A percentile compares a stretch with the other conserved stretches of the same genome.
These are phyloP conservation scores for Rhizopus delemar DNA, from an alignment of 371 early-diverging fungal species.

Conservation along the genomic window DNA sequence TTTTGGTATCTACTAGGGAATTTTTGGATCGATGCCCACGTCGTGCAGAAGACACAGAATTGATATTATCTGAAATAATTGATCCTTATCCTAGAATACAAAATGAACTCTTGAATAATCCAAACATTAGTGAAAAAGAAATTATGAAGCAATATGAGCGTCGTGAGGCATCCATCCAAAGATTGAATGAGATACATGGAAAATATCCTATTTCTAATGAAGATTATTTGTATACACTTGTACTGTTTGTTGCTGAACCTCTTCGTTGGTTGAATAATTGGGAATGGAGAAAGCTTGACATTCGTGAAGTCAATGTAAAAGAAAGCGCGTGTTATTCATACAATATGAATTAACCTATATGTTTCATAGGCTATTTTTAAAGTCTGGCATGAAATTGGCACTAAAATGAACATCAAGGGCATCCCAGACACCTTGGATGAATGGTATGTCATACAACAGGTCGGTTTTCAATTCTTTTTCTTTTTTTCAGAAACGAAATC, in stretches of 20 bases:
- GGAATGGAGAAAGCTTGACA: constrained; percentile 49
- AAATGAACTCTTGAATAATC: constrained; percentile 27
- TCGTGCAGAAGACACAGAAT: constrained; percentile 55
- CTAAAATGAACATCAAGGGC: constrained; percentile 50
- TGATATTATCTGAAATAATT: constrained; percentile 44
- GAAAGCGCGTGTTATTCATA: neutral
- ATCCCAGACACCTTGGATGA: constrained; percentile 52
- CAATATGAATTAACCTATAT: neutral
- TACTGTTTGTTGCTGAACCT: constrained; percentile 50
- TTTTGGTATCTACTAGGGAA: constrained; percentile 48
- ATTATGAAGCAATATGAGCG: constrained; percentile 37
- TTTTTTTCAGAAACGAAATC: neutral
- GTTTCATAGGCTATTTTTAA: constrained; percentile 33
- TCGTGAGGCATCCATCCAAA: constrained; percentile 26
- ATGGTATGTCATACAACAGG: constrained; percentile 38
- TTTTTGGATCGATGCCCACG: constrained; percentile 35
- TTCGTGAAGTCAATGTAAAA: constrained; percentile 49
- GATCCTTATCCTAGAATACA: constrained; percentile 43
- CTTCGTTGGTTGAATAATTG: constrained; percentile 46
- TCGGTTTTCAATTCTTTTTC: neutral
- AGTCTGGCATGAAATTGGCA: constrained; percentile 46
- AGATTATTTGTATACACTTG: constrained; percentile 53
- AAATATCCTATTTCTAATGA: constrained; percentile 53
- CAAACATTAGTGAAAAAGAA: constrained; percentile 25
- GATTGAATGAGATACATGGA: constrained; percentile 56